phyloP scores from a whole-genome alignment of 306 rosid species.

The Prunus salicina region DNA sequence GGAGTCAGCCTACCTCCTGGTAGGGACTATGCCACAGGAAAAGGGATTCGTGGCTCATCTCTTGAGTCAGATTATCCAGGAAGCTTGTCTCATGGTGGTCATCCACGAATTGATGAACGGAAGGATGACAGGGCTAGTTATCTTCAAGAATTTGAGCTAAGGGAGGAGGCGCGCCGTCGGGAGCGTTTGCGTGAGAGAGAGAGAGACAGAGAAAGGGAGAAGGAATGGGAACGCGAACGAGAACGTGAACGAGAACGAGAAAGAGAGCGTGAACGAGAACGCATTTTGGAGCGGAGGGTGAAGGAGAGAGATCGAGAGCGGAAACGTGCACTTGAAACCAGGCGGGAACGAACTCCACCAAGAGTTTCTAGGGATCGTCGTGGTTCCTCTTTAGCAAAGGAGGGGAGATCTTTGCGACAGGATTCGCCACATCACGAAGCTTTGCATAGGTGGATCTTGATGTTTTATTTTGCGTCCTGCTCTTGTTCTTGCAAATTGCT shows the following conservation, averaged over 20 bases:
- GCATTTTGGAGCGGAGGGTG: constrained; percentile 76
- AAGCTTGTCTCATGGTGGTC: constrained; percentile 55
- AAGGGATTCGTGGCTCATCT: constrained; percentile 74
- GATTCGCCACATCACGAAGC: constrained; percentile 85
- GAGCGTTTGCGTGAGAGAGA: constrained; percentile 91
- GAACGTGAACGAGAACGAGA: constrained; percentile 54
- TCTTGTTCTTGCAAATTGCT: constrained; percentile 72
- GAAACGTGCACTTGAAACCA: constrained; percentile 63
- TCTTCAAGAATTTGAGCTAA: constrained; percentile 85
- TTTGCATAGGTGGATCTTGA: constrained; percentile 94
- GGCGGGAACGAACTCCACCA: constrained; percentile 53
- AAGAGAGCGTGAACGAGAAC: constrained; percentile 71
- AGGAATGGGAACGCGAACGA: constrained; percentile 54
- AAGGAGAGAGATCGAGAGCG: constrained; percentile 88
- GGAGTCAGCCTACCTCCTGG: constrained; percentile 99
- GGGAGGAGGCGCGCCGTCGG: constrained; percentile 93
- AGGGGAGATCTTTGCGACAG: constrained; percentile 62
- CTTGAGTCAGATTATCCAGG: constrained; percentile 69
- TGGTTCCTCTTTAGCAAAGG: constrained; percentile 82
- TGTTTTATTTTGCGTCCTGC: constrained; percentile 75
- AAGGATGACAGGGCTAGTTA: constrained; percentile 92
- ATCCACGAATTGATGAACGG: constrained; percentile 56
- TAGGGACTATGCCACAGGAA: constrained; percentile 90
- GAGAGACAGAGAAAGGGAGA: constrained; percentile 84
- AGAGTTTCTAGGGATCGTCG: constrained; percentile 71